These are phyloP conservation scores for Rhipidocladum racemiflorum DNA, from an alignment of 176 grass and related monocot species.

Conservation along the genomic window DNA sequence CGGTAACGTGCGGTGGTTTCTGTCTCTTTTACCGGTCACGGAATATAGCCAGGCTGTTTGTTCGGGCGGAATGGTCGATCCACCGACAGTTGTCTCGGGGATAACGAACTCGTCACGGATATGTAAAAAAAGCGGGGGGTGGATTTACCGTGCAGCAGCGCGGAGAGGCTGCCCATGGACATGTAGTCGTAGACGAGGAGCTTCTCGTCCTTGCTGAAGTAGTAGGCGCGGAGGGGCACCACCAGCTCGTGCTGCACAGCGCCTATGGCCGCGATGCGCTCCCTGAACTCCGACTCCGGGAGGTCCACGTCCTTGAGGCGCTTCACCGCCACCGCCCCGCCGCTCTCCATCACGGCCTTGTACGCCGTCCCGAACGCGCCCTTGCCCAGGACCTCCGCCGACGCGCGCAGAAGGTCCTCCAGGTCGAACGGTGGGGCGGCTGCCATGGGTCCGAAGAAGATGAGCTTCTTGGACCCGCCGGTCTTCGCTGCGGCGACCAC, in stretches of 20 bases:
- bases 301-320: constrained; percentile 93
- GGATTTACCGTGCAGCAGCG: constrained; percentile 79
- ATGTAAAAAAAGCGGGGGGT: background rate
- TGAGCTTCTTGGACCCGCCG: constrained; percentile 60
- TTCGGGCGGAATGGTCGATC: background rate
- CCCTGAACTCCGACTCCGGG: constrained; percentile 75
- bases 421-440: constrained; percentile 75
- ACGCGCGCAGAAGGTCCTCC: constrained; percentile 93
- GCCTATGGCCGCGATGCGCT: constrained; percentile 84
- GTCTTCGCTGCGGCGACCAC: constrained; percentile 27
- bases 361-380: constrained; percentile 98
- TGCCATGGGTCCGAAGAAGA: constrained; percentile 65
- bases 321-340: constrained; percentile 82
- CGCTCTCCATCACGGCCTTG: constrained; percentile 95
- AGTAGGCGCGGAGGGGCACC: constrained; percentile 84
- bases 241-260: constrained; percentile 78
- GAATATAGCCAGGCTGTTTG: constrained; percentile 42
- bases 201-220: constrained; percentile 98
- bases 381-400: constrained; percentile 95
- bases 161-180: constrained; percentile 92
- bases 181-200: constrained; percentile 92
- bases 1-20: background rate
- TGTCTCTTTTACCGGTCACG: background rate
- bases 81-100: constrained; percentile 25
- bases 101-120: constrained; percentile 19